Evolutionary conservation across 2,329 filamentous ascomycete genomes (phyloP).

Genomic region (Pseudogymnoascus sp.): DNA sequence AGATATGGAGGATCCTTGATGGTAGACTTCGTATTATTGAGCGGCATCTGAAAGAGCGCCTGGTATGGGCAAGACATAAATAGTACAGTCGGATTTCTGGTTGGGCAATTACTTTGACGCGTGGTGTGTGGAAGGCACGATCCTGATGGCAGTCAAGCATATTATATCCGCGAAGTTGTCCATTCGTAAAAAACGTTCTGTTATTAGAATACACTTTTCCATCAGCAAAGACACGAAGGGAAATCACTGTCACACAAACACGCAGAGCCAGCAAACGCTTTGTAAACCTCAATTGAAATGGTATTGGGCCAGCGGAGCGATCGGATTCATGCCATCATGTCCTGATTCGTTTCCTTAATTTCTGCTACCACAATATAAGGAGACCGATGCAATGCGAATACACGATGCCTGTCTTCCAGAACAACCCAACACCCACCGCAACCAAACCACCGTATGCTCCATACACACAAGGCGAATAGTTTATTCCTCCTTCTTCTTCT

Average conservation of each 20-base stretch:
- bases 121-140: neutral
- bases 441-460: constrained; percentile 20
- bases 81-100: neutral
- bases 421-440: constrained; percentile 24
- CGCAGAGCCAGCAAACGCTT: neutral
- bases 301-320: constrained; percentile 13
- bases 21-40: neutral
- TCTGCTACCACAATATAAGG: constrained; percentile 14
- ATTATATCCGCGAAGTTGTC: neutral
- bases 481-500: constrained; percentile 92
- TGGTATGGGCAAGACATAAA: neutral
- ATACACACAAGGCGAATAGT: constrained; percentile 27
- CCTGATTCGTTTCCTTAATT: constrained; percentile 13
- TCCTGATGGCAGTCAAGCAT: neutral
- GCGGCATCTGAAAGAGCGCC: neutral
- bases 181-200: neutral
- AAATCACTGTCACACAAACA: constrained; percentile 6
- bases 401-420: constrained; percentile 22
- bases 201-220: neutral
- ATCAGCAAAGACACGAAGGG: neutral
- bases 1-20: neutral
- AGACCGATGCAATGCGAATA: constrained; percentile 25
- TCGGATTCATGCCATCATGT: constrained; percentile 14
- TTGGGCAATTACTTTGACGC: neutral
- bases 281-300: constrained; percentile 14